phyloP scores from a whole-genome alignment of 2,329 filamentous ascomycete genomes.

The Chaetomium sp. region DNA sequence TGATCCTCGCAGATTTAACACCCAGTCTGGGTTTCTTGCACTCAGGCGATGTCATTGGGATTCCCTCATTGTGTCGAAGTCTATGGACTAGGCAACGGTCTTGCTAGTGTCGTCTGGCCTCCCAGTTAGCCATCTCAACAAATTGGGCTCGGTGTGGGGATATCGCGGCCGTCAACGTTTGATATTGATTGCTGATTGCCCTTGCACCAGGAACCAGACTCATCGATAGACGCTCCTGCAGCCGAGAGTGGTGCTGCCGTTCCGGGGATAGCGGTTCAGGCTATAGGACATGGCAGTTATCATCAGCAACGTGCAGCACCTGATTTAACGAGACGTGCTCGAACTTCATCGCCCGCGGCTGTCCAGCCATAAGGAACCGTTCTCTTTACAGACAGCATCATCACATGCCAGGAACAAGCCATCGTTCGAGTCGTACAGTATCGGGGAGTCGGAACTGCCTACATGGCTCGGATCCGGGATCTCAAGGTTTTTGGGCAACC shows the following conservation, averaged over 20 bases:
- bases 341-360: background rate
- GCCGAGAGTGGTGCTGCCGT: constrained; percentile 17
- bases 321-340: background rate
- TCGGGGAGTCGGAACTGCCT: background rate
- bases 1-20: background rate
- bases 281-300: constrained; percentile 30
- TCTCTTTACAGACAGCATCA: background rate
- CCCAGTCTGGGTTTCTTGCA: background rate
- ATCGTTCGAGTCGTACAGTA: background rate
- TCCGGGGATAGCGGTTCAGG: constrained; percentile 27
- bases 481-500: background rate
- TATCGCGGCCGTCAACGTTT: constrained; percentile 31
- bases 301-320: background rate
- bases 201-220: constrained; percentile 31
- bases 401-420: background rate
- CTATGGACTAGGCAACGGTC: constrained; percentile 22
- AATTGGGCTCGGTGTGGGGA: constrained; percentile 30
- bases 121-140: constrained; percentile 28
- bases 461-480: background rate
- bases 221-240: constrained; percentile 25
- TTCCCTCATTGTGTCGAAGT: constrained; percentile 19
- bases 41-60: constrained; percentile 1
- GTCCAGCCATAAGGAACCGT: background rate
- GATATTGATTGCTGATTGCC: constrained; percentile 37
- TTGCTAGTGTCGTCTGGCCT: constrained; percentile 22